Conservation (phyloP, 2,329 filamentous ascomycete genomes). For the Malbranchea zuffiana region DNA sequence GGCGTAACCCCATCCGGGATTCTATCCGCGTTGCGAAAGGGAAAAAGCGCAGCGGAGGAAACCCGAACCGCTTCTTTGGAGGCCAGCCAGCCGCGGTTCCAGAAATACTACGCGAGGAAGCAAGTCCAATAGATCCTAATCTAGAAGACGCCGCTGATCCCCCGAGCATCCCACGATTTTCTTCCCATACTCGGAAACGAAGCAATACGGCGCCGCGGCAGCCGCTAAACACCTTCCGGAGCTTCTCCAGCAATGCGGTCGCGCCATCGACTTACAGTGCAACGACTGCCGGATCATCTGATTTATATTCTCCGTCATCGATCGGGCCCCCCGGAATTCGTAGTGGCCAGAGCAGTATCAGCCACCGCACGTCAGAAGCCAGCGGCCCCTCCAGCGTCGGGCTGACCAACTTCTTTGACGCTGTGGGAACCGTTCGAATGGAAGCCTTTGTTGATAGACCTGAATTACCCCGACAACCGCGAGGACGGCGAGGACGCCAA, state of each 20-base stretch:
- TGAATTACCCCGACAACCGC: constrained; percentile 22
- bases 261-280: constrained; percentile 40
- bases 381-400: constrained; percentile 37
- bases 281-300: constrained; percentile 50
- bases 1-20: constrained; percentile 60
- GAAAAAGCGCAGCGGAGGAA: constrained; percentile 39
- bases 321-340: constrained; percentile 20
- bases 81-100: constrained; percentile 25
- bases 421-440: constrained; percentile 87
- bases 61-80: constrained; percentile 32
- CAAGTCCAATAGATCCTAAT: constrained; percentile 24
- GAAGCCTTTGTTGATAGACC: constrained; percentile 74
- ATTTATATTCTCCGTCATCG: constrained; percentile 39
- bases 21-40: constrained; percentile 83
- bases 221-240: constrained; percentile 63
- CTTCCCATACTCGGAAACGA: constrained; percentile 66
- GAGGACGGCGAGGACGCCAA: constrained; percentile 19
- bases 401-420: constrained; percentile 62
- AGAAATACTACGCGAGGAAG: constrained; percentile 23
- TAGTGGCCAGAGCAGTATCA: constrained; percentile 36
- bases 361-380: constrained; percentile 42
- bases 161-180: constrained; percentile 44
- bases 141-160: constrained; percentile 38
- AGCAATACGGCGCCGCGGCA: constrained; percentile 74
- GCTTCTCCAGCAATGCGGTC: constrained; percentile 50